Conservation (phyloP, 163 green algal species). For the Trebouxia gelatinosa region DNA sequence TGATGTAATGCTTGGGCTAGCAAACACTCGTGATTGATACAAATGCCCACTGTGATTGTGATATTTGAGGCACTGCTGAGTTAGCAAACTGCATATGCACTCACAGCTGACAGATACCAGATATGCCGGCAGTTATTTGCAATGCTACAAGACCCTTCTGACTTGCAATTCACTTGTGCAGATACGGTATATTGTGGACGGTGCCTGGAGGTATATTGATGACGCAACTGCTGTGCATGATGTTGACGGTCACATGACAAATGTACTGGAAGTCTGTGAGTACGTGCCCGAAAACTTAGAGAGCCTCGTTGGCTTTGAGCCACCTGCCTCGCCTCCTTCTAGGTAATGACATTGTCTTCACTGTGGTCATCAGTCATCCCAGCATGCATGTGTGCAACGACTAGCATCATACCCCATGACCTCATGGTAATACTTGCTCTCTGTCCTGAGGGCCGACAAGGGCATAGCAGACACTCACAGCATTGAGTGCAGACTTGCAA, state of each 20-base stretch:
- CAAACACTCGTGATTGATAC: no score
- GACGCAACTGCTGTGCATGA: constrained; percentile 95
- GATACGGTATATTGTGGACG: constrained; percentile 99
- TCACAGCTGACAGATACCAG: no score
- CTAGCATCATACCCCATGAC: no score
- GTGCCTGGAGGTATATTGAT: constrained; percentile 92
- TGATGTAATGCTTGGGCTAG: neutral
- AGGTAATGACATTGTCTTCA: constrained; percentile 65
- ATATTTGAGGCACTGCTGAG: no score
- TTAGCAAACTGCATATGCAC: neutral
- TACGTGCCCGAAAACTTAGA: constrained; percentile 95
- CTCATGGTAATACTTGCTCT: no score
- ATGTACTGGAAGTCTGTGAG: constrained; percentile 92
- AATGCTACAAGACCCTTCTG: neutral
- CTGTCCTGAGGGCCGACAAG: no score
- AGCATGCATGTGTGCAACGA: no score
- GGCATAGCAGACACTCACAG: no score
- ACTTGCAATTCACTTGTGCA: constrained; percentile 50
- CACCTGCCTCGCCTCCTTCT: constrained; percentile 78
- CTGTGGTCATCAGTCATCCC: no score
- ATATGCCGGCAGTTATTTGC: neutral
- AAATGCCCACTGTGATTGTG: no score
- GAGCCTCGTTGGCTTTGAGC: constrained; percentile 85
- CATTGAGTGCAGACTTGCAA: no score
- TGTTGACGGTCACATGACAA: constrained; percentile 97